A percentile compares a stretch with the other conserved stretches of the same genome.
Evolutionary conservation across 192 early-diverging fungal genomes (phyloP).

Genomic region (Endogone sp.): DNA sequence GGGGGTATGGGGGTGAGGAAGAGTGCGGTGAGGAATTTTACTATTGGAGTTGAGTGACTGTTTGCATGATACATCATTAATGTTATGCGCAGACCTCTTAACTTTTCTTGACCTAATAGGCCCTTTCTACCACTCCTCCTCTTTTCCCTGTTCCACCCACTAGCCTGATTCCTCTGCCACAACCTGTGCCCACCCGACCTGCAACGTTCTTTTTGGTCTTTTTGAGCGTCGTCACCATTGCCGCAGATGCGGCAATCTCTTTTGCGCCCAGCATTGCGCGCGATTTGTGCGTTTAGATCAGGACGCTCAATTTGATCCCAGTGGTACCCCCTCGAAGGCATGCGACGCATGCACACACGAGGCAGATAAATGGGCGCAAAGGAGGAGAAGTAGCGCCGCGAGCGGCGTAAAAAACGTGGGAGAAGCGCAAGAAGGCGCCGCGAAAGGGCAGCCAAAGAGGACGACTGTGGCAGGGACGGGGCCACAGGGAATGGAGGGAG

Average conservation of each 20-base stretch:
- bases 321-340: constrained; percentile 21
- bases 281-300: constrained; percentile 34
- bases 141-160: background rate
- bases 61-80: too few species aligned
- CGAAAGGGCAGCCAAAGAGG: background rate
- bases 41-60: too few species aligned
- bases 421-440: too few species aligned
- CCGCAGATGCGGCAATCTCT: constrained; percentile 36
- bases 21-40: too few species aligned
- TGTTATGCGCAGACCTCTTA: too few species aligned
- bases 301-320: constrained; percentile 21
- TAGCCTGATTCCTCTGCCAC: constrained; percentile 30
- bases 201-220: constrained; percentile 20
- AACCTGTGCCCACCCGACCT: constrained; percentile 22
- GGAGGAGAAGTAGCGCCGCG: background rate
- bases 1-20: background rate
- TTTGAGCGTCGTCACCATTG: constrained; percentile 40
- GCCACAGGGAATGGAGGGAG: background rate
- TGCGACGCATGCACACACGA: constrained; percentile 26
- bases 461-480: background rate
- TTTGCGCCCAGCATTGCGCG: constrained; percentile 34
- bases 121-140: too few species aligned
- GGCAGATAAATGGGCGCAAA: background rate
- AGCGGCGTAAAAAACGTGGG: too few species aligned
- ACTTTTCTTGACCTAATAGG: too few species aligned